Evolutionary conservation across 2,329 filamentous ascomycete genomes (phyloP).

Genomic region (Sclerotinia minor): DNA sequence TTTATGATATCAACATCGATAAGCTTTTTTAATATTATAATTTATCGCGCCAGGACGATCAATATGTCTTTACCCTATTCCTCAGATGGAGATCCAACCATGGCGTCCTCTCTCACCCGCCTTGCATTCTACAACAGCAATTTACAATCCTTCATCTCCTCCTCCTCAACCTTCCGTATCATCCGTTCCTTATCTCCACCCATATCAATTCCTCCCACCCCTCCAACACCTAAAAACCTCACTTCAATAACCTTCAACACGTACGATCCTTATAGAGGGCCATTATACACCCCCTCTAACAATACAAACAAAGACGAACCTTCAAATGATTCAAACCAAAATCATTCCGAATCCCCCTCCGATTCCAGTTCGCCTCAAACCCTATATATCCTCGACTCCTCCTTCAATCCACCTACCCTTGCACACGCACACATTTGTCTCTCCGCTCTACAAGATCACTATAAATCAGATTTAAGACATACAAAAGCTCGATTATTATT

Average conservation of each 20-base stretch:
- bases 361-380: constrained; percentile 36
- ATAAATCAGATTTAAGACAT: constrained; percentile 29
- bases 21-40: constrained; percentile 1
- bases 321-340: not conserved
- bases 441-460: constrained; percentile 44
- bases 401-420: constrained; percentile 66
- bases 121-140: constrained; percentile 28
- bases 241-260: not conserved
- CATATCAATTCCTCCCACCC: constrained; percentile 33
- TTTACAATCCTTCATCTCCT: constrained; percentile 37
- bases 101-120: not conserved
- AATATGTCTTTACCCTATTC: not conserved
- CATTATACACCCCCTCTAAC: not conserved
- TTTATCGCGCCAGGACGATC: not conserved
- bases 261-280: not conserved
- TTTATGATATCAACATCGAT: not conserved
- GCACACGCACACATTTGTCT: constrained; percentile 60
- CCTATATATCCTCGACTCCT: constrained; percentile 64
- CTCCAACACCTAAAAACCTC: constrained; percentile 45
- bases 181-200: constrained; percentile 32
- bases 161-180: constrained; percentile 35
- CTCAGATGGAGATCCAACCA: not conserved
- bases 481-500: constrained; percentile 51
- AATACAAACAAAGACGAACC: not conserved
- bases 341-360: not conserved